Conservation (phyloP, 257 asterid species). For the Eustoma russellianum region DNA sequence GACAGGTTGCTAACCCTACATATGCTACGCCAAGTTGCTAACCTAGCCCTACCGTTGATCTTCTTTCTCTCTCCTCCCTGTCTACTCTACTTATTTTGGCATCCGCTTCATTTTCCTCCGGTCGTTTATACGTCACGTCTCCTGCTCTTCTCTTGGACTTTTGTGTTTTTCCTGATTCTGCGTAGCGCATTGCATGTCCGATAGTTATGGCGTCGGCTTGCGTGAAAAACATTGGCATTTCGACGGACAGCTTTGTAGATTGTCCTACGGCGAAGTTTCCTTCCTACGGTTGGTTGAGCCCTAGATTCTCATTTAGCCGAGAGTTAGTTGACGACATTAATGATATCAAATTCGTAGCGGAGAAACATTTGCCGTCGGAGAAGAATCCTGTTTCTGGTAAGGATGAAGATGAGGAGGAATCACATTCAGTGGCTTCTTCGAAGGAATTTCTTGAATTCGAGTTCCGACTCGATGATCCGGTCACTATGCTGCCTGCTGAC, state of each 20-base stretch:
- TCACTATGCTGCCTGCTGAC: slow-evolving; percentile 80
- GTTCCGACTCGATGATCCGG: slow-evolving; percentile 86
- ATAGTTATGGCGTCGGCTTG: slow-evolving; percentile 60
- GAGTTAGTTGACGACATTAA: slow-evolving; percentile 1
- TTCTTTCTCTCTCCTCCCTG: neutral
- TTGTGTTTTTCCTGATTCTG: slow-evolving; percentile 1
- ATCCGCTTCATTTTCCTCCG: no score
- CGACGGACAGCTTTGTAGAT: slow-evolving; percentile 39
- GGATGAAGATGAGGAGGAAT: slow-evolving; percentile 14
- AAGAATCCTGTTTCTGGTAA: slow-evolving; percentile 11
- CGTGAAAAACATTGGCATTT: slow-evolving; percentile 41
- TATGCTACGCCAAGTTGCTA: neutral
- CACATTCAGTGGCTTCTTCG: slow-evolving; percentile 51
- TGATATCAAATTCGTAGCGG: neutral
- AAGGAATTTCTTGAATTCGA: slow-evolving; percentile 57
- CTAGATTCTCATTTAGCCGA: slow-evolving; percentile 29
- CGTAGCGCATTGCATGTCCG: slow-evolving; percentile 19
- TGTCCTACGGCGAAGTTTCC: slow-evolving; percentile 34
- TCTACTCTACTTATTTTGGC: neutral
- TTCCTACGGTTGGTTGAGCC: slow-evolving; percentile 40
- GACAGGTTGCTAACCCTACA: no score
- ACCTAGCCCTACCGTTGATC: neutral
- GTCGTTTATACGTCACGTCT: neutral
- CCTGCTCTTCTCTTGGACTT: slow-evolving; percentile 5
- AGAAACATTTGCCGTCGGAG: slow-evolving; percentile 14